A percentile compares a stretch with the other conserved stretches of the same genome.
Evolutionary conservation across 139 green algal species (phyloP).

Genomic region (Chlamydomonas incerta): DNA sequence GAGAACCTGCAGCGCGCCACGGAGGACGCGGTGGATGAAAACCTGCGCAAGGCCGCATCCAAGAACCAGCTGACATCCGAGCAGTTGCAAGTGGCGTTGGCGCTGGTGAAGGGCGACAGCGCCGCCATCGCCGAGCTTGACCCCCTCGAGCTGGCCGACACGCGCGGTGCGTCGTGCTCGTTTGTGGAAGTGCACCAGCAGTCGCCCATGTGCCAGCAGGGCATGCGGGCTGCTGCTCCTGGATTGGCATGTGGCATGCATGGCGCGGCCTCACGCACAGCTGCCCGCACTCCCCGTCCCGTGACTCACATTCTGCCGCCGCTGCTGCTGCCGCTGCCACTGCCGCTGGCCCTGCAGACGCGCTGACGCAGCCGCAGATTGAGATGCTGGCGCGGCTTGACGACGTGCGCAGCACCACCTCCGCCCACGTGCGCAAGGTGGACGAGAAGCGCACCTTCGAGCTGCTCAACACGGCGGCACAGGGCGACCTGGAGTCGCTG

Average conservation of each 20-base stretch:
- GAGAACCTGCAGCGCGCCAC: constrained; percentile 59
- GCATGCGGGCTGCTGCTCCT: too few species aligned
- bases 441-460: constrained; percentile 44
- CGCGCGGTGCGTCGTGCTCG: constrained; percentile 20
- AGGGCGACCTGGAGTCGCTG: constrained; percentile 51
- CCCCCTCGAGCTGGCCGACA: constrained; percentile 20
- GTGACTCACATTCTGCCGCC: too few species aligned
- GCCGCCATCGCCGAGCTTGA: constrained; percentile 5
- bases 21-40: constrained; percentile 15
- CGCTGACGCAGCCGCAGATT: constrained; percentile 21
- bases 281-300: too few species aligned
- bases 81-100: constrained; percentile 38
- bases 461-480: constrained; percentile 45
- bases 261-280: too few species aligned
- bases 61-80: constrained; percentile 8
- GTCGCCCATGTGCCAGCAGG: too few species aligned
- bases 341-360: neutral
- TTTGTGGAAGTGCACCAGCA: too few species aligned
- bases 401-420: constrained; percentile 8
- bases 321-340: too few species aligned
- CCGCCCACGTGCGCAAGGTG: constrained; percentile 27
- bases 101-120: neutral
- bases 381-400: constrained; percentile 37
- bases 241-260: too few species aligned
- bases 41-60: neutral